Base-by-base conservation (phyloP, 768 basidiomycete species). In the Amanita molliuscula region DNA sequence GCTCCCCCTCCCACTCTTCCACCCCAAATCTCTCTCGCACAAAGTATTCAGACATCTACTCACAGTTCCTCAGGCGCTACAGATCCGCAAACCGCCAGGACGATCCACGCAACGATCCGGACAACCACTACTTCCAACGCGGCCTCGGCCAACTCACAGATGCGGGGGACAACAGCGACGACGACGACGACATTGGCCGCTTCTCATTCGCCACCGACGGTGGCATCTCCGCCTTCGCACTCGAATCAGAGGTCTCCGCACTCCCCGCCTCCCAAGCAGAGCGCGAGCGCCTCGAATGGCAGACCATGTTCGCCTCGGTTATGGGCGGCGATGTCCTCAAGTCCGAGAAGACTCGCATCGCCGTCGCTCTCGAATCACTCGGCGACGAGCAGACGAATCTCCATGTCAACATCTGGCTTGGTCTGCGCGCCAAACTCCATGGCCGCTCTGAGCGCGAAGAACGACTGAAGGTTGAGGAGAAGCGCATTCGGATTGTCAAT, bases 301-400 rank as follows among this genome's bases (percentile, higher is more conserved):
- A 94, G 65, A 85, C 85, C 15, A 86, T 97, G 82, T 79, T 98
- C 28, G 80, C 89, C 10, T 95, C 93, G 26, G 95, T 98, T 21
- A 75, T 99, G 41, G 80, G 81, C 26, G 94, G 96, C 8, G 94
- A 98, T 59, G 92, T 99, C 9, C 78, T 99, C 55, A 90, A 86
- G 62, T 87, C 90, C 0, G 96, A 98, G 69, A 96, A 92, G 67
- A 88, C 87, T 21, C 81, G 96, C 50, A 93, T 97, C 53, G 86
- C 87, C 25, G 82, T 81, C 42, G 87, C 81, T 13, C 69, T 91
- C 44, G 80, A 84, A 55, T 77, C 81, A 18, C 75, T 78, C 16
- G 74, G 74, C 6, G 82, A 88, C 51, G 81, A 84, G 67, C 77
- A 84, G 65, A 75, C 81, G 60, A 77, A 76, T 63, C 66, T 77